A percentile compares a stretch with the other conserved stretches of the same genome.
Conservation (phyloP, 116 monocot species). For the Trichopus zeylanicus region DNA sequence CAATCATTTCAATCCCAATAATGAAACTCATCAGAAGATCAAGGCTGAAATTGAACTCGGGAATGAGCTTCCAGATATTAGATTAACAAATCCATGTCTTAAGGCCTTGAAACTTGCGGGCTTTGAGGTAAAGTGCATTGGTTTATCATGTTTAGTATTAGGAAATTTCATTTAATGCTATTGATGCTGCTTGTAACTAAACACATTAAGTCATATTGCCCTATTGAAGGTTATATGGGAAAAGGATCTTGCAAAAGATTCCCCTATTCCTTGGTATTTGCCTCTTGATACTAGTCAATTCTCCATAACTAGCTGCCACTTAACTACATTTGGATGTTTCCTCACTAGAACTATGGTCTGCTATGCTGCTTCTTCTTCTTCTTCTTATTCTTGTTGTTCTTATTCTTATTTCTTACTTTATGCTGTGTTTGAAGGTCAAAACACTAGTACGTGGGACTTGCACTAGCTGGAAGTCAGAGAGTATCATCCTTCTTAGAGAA, state of each 20-base stretch:
- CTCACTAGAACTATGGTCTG: slow-evolving; percentile 70
- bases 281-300: slow-evolving; percentile 72
- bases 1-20: slow-evolving; percentile 61
- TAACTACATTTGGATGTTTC: slow-evolving; percentile 74
- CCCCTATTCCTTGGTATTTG: slow-evolving; percentile 85
- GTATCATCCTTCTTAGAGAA: slow-evolving; percentile 89
- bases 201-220: neutral
- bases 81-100: slow-evolving; percentile 58
- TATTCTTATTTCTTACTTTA: neutral
- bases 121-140: slow-evolving; percentile 77
- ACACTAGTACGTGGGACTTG: slow-evolving; percentile 52
- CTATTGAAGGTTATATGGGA: slow-evolving; percentile 68
- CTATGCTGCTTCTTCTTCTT: neutral
- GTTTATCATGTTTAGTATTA: neutral
- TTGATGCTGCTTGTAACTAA: no score
- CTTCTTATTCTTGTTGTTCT: neutral
- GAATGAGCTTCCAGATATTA: slow-evolving; percentile 84
- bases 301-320: slow-evolving; percentile 85
- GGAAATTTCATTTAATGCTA: neutral
- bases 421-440: slow-evolving; percentile 48
- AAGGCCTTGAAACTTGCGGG: slow-evolving; percentile 81
- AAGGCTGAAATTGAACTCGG: slow-evolving; percentile 97
- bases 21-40: slow-evolving; percentile 65
- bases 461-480: slow-evolving; percentile 79
- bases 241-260: slow-evolving; percentile 80